These are phyloP conservation scores for Boletus subcaerulescens DNA, from an alignment of 768 basidiomycete genomes.

Conservation along the genomic window DNA sequence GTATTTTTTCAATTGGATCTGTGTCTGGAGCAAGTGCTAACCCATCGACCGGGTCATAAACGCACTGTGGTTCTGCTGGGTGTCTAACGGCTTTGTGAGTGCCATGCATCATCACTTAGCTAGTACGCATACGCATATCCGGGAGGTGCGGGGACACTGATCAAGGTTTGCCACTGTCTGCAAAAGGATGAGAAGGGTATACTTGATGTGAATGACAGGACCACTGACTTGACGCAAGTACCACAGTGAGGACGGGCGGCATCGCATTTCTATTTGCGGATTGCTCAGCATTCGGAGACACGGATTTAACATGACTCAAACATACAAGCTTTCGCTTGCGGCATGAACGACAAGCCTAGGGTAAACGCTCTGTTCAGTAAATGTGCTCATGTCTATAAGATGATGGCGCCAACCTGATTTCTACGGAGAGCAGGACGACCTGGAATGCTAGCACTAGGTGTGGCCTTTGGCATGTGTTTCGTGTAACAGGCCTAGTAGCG, in stretches of 20 bases:
- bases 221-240: slow-evolving; percentile 78
- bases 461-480: slow-evolving; percentile 63
- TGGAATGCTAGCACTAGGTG: slow-evolving; percentile 33
- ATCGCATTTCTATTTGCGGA: slow-evolving; percentile 71
- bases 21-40: slow-evolving; percentile 71
- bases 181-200: slow-evolving; percentile 8
- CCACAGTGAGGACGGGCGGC: slow-evolving; percentile 82
- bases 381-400: slow-evolving; percentile 6
- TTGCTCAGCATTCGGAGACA: slow-evolving; percentile 4
- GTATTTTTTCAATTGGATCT: slow-evolving; percentile 78
- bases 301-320: slow-evolving; percentile 5
- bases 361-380: slow-evolving; percentile 1
- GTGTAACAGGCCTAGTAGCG: background rate
- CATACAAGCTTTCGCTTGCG: slow-evolving; percentile 81
- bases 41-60: slow-evolving; percentile 85
- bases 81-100: slow-evolving; percentile 46
- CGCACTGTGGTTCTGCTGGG: slow-evolving; percentile 81
- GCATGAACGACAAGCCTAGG: slow-evolving; percentile 76
- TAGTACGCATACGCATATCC: slow-evolving; percentile 67
- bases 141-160: slow-evolving; percentile 81
- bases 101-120: background rate
- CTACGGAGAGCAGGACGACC: slow-evolving; percentile 68
- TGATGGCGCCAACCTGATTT: slow-evolving; percentile 56
- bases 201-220: slow-evolving; percentile 12
- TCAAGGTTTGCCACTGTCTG: slow-evolving; percentile 78